phyloP scores from a whole-genome alignment of 768 basidiomycete genomes.

The Gymnopilus dilepis region DNA sequence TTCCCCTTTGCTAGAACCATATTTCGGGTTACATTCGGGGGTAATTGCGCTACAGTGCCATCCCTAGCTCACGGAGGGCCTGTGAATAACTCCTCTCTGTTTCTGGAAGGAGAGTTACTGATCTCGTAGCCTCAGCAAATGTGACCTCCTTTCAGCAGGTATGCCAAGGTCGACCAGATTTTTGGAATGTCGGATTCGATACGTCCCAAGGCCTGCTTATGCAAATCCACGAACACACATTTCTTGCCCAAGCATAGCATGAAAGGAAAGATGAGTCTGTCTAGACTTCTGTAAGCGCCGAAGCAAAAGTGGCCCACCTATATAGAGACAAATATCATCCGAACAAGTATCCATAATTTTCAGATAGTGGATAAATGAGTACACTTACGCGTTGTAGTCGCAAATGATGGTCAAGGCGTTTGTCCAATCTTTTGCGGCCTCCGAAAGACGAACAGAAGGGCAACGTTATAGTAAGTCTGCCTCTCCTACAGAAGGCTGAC shows the following conservation, averaged over 20 bases:
- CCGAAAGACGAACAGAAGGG: neutral
- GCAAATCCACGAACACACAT: neutral
- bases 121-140: too few species aligned
- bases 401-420: neutral
- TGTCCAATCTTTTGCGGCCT: neutral
- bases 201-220: neutral
- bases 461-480: constrained; percentile 1
- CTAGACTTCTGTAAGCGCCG: neutral
- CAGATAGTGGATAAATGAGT: neutral
- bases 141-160: too few species aligned
- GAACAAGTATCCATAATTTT: too few species aligned
- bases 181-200: neutral
- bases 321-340: too few species aligned
- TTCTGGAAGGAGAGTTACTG: too few species aligned
- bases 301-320: too few species aligned
- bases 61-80: too few species aligned
- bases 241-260: constrained; percentile 11
- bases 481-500: neutral
- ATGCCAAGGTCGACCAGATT: neutral
- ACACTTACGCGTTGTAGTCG: neutral
- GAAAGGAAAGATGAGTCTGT: neutral
- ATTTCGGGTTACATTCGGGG: too few species aligned
- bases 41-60: too few species aligned
- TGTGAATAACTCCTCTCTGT: too few species aligned
- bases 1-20: too few species aligned